A percentile compares a stretch with the other conserved stretches of the same genome.
Evolutionary conservation across 805 yeast species (phyloP).

Genomic region (Candida vaughaniae): DNA sequence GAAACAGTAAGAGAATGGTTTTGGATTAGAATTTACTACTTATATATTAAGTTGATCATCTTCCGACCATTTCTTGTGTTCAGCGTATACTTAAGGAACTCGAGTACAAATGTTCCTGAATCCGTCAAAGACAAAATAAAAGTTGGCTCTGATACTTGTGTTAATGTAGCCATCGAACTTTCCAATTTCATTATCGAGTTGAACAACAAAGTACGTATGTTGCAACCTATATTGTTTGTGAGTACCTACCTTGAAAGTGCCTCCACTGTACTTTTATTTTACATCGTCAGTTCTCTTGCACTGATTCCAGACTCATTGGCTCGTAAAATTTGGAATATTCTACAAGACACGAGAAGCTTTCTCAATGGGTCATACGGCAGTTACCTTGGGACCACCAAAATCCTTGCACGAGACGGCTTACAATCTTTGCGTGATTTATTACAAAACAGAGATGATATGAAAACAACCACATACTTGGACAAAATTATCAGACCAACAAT

Average conservation of each 20-base stretch:
- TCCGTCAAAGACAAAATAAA: conserved; percentile 10
- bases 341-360: conserved; percentile 17
- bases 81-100: conserved; percentile 18
- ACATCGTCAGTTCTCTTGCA: conserved; percentile 13
- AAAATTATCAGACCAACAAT: conserved; percentile 10
- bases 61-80: conserved; percentile 21
- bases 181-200: conserved; percentile 16
- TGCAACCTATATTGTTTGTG: conserved; percentile 19
- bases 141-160: conserved; percentile 16
- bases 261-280: conserved; percentile 18
- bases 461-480: conserved; percentile 13
- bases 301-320: conserved; percentile 15
- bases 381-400: conserved; percentile 16
- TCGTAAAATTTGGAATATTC: conserved; percentile 17
- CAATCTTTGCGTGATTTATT: conserved; percentile 14
- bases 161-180: conserved; percentile 17
- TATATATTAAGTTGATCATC: conserved; percentile 20
- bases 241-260: conserved; percentile 21
- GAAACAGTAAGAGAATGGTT: conserved; percentile 18
- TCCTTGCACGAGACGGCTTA: conserved; percentile 19
- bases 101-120: conserved; percentile 9
- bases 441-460: conserved; percentile 3
- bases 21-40: conserved; percentile 23
- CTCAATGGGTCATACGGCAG: conserved; percentile 19
- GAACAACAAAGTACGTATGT: conserved; percentile 16